A percentile compares a stretch with the other conserved stretches of the same genome.
phyloP scores from a whole-genome alignment of 306 rosid species.

The barrel medic (Medicago truncatula) region DNA sequence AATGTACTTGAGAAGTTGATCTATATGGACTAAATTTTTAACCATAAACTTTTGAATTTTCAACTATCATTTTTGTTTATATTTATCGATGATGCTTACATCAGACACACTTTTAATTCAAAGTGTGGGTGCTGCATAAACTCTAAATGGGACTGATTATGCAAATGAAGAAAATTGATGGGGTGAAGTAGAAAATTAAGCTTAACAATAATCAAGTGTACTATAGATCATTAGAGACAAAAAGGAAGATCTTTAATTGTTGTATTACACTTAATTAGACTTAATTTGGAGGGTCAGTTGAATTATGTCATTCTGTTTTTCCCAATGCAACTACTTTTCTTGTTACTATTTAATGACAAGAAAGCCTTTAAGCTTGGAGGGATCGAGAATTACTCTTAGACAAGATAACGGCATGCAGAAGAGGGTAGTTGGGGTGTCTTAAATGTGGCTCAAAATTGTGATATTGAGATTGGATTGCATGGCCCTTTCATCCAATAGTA shows the following conservation, averaged over 20 bases:
- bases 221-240: constrained; percentile 24
- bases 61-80: too few relatives aligned
- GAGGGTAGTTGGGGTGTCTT: constrained; percentile 56
- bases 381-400: constrained; percentile 51
- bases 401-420: constrained; percentile 48
- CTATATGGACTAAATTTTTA: too few relatives aligned
- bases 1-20: too few relatives aligned
- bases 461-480: constrained; percentile 33
- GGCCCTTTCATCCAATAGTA: constrained; percentile 27
- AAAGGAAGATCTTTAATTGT: constrained; percentile 25
- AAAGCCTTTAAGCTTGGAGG: constrained; percentile 50
- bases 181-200: constrained; percentile 22
- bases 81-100: too few relatives aligned
- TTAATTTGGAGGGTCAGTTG: constrained; percentile 14
- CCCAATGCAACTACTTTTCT: constrained; percentile 43
- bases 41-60: too few relatives aligned
- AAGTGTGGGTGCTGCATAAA: background rate
- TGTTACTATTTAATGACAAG: constrained; percentile 47
- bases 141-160: background rate
- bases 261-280: constrained; percentile 34
- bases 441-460: constrained; percentile 40
- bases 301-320: constrained; percentile 33
- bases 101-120: background rate
- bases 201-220: background rate
- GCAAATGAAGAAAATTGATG: constrained; percentile 33